Evolutionary conservation across 2,329 filamentous ascomycete genomes (phyloP).

Genomic region (Aaosphaeria arxii): DNA sequence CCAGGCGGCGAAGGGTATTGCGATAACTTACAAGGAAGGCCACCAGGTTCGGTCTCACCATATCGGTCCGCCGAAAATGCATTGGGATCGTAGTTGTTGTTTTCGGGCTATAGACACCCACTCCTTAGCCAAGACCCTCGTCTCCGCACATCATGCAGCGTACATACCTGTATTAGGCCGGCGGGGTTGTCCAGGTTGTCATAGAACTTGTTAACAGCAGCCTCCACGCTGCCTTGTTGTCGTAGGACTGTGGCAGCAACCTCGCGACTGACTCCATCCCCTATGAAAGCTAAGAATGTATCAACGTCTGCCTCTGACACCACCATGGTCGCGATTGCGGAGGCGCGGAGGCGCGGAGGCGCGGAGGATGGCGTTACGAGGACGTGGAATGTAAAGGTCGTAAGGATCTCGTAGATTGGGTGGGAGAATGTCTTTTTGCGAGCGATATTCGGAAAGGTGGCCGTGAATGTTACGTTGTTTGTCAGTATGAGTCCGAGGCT

Average conservation of each 20-base stretch:
- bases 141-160: neutral
- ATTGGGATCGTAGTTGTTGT: constrained; percentile 28
- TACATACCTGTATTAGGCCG: neutral
- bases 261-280: neutral
- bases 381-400: no score
- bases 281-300: neutral
- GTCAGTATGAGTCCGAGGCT: no score
- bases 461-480: no score
- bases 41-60: constrained; percentile 3
- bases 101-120: constrained; percentile 1
- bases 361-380: no score
- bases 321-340: no score
- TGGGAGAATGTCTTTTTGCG: no score
- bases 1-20: neutral
- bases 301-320: no score
- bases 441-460: no score
- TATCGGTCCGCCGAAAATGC: constrained; percentile 30
- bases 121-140: constrained; percentile 1
- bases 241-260: neutral
- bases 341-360: no score
- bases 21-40: constrained; percentile 24
- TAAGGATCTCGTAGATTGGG: no score
- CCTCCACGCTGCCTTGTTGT: neutral
- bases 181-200: neutral
- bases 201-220: constrained; percentile 6